These are phyloP conservation scores for Cryptococcus floricola DNA, from an alignment of 1,284 basidiomycete genomes.

Conservation along the genomic window DNA sequence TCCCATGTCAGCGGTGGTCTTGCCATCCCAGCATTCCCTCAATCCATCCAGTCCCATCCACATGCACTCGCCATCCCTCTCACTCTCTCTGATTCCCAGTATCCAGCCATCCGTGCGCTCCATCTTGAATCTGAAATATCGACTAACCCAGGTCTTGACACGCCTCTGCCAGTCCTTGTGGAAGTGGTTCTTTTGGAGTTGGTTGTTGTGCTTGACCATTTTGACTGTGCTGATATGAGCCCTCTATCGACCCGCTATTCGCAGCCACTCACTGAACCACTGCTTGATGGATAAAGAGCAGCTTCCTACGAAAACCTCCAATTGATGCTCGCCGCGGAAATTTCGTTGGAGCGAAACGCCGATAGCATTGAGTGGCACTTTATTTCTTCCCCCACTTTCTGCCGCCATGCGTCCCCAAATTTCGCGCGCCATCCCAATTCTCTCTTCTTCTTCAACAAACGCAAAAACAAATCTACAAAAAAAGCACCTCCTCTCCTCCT, in stretches of 20 bases:
- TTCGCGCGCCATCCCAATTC: not conserved
- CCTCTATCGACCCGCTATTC: not conserved
- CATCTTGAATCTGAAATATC: not conserved
- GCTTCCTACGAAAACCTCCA: not conserved
- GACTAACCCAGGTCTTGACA: constrained; percentile 45
- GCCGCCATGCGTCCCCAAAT: not conserved
- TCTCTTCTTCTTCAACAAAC: constrained; percentile 16
- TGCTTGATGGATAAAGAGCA: constrained; percentile 21
- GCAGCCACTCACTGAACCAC: not conserved
- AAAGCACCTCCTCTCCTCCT: constrained; percentile 34
- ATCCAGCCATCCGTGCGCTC: not conserved
- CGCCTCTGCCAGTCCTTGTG: constrained; percentile 84
- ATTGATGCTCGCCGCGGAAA: not conserved
- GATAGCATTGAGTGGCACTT: no score
- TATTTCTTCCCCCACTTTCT: no score
- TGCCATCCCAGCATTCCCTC: not conserved
- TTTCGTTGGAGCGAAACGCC: no score
- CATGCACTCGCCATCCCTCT: not conserved
- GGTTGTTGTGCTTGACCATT: constrained; percentile 44
- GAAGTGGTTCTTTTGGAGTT: constrained; percentile 40
- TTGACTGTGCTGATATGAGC: constrained; percentile 9
- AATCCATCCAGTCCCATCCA: not conserved
- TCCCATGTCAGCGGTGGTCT: constrained; percentile 33
- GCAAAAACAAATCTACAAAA: constrained; percentile 26
- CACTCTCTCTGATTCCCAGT: not conserved